These are phyloP conservation scores for Neohortaea acidophila DNA, from an alignment of 495 filamentous ascomycete genomes.

Conservation along the genomic window DNA sequence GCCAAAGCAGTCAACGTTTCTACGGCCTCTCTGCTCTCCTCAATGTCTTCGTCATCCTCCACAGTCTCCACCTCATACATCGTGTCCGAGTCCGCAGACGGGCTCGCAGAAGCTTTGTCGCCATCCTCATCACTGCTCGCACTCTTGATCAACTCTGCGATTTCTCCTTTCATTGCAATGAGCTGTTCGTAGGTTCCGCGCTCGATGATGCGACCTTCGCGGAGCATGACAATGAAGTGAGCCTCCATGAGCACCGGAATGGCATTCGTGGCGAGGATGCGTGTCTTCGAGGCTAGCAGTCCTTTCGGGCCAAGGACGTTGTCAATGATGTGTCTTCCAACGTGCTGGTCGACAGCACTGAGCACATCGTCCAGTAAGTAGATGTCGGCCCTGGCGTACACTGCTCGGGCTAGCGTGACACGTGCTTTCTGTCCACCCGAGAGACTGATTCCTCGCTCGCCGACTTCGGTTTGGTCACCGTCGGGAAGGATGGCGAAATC, in stretches of 20 bases:
- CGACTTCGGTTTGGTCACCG: slow-evolving; percentile 91
- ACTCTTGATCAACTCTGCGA: slow-evolving; percentile 71
- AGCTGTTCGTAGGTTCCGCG: slow-evolving; percentile 79
- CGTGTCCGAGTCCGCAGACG: slow-evolving; percentile 35
- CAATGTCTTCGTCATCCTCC: slow-evolving; percentile 36
- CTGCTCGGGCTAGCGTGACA: slow-evolving; percentile 84
- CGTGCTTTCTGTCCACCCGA: slow-evolving; percentile 95
- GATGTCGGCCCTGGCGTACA: slow-evolving; percentile 94
- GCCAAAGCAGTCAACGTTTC: slow-evolving; percentile 53
- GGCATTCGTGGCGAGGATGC: slow-evolving; percentile 89
- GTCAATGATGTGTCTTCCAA: slow-evolving; percentile 86
- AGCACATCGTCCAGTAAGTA: slow-evolving; percentile 90
- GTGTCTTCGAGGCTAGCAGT: slow-evolving; percentile 70
- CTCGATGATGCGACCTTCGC: slow-evolving; percentile 72
- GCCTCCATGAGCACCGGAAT: slow-evolving; percentile 82
- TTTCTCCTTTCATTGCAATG: slow-evolving; percentile 83
- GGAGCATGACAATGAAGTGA: slow-evolving; percentile 69
- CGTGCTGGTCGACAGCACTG: slow-evolving; percentile 94
- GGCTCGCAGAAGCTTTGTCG: slow-evolving; percentile 35
- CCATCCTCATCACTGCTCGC: slow-evolving; percentile 51
- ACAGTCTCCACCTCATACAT: slow-evolving; percentile 31
- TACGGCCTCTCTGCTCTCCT: slow-evolving; percentile 53
- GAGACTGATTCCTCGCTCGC: slow-evolving; percentile 91
- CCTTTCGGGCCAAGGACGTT: slow-evolving; percentile 78
- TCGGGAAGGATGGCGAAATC: slow-evolving; percentile 90